phyloP scores from a whole-genome alignment of 192 early-diverging fungal species.

The Phlyctochytrium bullatum region DNA sequence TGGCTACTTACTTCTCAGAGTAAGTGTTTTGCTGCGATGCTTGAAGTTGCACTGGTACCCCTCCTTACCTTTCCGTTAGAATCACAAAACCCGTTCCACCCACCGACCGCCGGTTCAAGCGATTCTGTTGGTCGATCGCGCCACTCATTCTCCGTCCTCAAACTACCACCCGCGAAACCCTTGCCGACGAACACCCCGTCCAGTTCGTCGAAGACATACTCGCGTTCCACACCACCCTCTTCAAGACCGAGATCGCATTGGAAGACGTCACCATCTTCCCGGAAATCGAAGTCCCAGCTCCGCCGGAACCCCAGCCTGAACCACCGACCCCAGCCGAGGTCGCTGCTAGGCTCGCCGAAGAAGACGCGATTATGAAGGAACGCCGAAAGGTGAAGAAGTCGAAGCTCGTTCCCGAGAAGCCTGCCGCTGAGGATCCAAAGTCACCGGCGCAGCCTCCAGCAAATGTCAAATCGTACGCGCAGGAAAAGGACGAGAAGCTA shows the following conservation, averaged over 20 bases:
- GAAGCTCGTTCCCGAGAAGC: neutral
- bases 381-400: neutral
- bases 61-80: neutral
- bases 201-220: conserved; percentile 33
- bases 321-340: neutral
- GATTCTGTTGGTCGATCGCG: conserved; percentile 21
- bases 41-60: neutral
- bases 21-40: conserved; percentile 1
- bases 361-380: neutral
- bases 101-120: conserved; percentile 18
- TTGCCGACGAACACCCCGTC: conserved; percentile 23
- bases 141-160: conserved; percentile 33
- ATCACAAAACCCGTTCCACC: conserved; percentile 8
- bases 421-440: neutral
- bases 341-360: neutral
- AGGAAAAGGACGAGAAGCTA: neutral
- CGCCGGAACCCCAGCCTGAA: neutral
- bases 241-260: neutral
- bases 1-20: conserved; percentile 28
- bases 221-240: conserved; percentile 11
- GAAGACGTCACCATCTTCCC: neutral
- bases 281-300: neutral
- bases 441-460: neutral
- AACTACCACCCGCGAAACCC: conserved; percentile 16
- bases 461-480: neutral